These are phyloP conservation scores for Eustoma russellianum DNA, from an alignment of 257 asterid species.

Conservation along the genomic window DNA sequence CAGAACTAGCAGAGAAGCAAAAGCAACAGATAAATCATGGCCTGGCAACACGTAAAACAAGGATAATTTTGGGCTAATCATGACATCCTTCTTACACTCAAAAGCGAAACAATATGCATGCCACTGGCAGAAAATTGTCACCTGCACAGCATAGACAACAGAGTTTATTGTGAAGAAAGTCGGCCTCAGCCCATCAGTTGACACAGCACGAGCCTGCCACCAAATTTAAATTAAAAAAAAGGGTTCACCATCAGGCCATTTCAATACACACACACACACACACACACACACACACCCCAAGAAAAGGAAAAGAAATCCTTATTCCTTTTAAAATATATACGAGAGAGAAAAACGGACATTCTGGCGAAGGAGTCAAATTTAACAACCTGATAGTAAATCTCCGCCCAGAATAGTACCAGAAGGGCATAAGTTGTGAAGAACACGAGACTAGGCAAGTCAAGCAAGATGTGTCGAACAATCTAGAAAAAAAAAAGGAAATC, in stretches of 20 bases:
- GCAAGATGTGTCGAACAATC: slow-evolving; percentile 88
- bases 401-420: slow-evolving; percentile 94
- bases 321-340: not conserved
- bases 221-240: not conserved
- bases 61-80: not conserved
- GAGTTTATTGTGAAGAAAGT: slow-evolving; percentile 77
- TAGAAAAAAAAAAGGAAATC: slow-evolving; percentile 20
- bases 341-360: slow-evolving; percentile 9
- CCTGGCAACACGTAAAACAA: not conserved
- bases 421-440: slow-evolving; percentile 96
- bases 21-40: not conserved
- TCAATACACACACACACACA: not conserved
- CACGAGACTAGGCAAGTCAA: slow-evolving; percentile 90
- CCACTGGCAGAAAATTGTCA: slow-evolving; percentile 16
- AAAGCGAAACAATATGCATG: not conserved
- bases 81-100: too few relatives aligned
- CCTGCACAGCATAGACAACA: slow-evolving; percentile 81
- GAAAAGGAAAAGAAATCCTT: not conserved
- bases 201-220: slow-evolving; percentile 90
- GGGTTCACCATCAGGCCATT: not conserved
- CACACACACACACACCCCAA: not conserved
- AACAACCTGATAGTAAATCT: slow-evolving; percentile 83
- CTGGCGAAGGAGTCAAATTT: slow-evolving; percentile 1
- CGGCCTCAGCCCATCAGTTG: slow-evolving; percentile 92
- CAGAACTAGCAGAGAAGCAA: too few relatives aligned